Evolutionary conservation across 2,329 filamentous ascomycete species (phyloP), one percentile per base, ranked within the genome.

Genomic region (Ophiostoma piceae): DNA sequence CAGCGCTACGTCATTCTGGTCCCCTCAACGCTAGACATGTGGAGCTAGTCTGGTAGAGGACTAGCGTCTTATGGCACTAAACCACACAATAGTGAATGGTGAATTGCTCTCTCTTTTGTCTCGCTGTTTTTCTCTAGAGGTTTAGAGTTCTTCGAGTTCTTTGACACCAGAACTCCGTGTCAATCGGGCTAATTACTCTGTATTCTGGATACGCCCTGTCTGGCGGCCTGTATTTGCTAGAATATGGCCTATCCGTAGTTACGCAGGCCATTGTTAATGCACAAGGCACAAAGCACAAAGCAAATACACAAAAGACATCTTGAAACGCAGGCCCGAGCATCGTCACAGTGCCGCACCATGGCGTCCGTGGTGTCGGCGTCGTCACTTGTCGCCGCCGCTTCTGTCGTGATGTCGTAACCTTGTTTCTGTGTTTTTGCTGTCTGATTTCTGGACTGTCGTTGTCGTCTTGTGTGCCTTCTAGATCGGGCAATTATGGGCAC

Each of bases 1-100:
- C 51, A 26, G 51, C 51, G 51, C 51, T 57, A 57, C 51, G 51
- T 57, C 51, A 57, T 57, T 57, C 51, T 57, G 51, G n/a, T 57
- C n/a, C 51, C 14, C 14, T 57, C n/a, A 47, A 47, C 43, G 16
- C 43, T 47, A 47, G 16, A 47, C 14, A 19, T 14, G 3, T 41
- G 1, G 39, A 1, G 9, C 43, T 47, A 47, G 43, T n/a, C 5
- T 19, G 7, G 14, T 47, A n/a, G 3, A 7, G 16, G 16, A 47
- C 4, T 47, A 47, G 16, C 16, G 43, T n/a, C 14, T 43, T 4
- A 2, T 11, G 41, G 41, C 41, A n/a, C 16, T 47, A 47, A 19
- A 7, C 43, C 43, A 47, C 43, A 47, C 43, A 47, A n/a, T 54
- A n/a, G 47, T 22, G n/a, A 54, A 26, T 57, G 26, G 51, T 22